These are phyloP conservation scores for Lichtheimia hyalospora DNA, from an alignment of 371 early-diverging fungal species.

Conservation along the genomic window DNA sequence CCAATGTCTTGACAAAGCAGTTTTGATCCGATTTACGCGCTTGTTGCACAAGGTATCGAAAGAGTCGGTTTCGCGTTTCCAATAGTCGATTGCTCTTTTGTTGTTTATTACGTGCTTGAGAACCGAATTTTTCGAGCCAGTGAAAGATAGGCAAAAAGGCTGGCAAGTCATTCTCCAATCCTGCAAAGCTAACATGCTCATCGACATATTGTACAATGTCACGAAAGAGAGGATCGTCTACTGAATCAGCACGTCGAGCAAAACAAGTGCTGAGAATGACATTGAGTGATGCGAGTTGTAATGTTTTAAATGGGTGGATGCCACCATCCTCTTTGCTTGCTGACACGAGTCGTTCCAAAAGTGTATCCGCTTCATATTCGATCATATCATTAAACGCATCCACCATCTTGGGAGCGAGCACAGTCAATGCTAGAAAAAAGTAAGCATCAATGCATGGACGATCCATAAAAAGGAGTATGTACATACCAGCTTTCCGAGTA, in stretches of 20 bases:
- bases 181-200: not conserved
- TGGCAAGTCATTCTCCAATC: slow-evolving; percentile 12
- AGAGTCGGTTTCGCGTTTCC: not conserved
- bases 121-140: slow-evolving; percentile 2
- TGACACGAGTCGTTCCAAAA: slow-evolving; percentile 5
- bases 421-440: slow-evolving; percentile 2
- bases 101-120: not conserved
- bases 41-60: slow-evolving; percentile 1
- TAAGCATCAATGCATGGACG: not conserved
- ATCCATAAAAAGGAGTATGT: not conserved
- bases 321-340: not conserved
- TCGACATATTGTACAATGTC: slow-evolving; percentile 8
- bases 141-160: slow-evolving; percentile 15
- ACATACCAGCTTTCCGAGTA: slow-evolving; percentile 14
- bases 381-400: slow-evolving; percentile 2
- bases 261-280: slow-evolving; percentile 9
- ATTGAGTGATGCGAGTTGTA: slow-evolving; percentile 13
- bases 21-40: slow-evolving; percentile 6
- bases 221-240: slow-evolving; percentile 13
- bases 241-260: slow-evolving; percentile 9
- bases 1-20: slow-evolving; percentile 15
- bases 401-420: slow-evolving; percentile 15
- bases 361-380: slow-evolving; percentile 10
- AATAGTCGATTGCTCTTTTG: slow-evolving; percentile 2
- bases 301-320: slow-evolving; percentile 1